These are phyloP conservation scores for Phialophora tarda DNA, from an alignment of 2,329 filamentous ascomycete genomes.

Conservation along the genomic window DNA sequence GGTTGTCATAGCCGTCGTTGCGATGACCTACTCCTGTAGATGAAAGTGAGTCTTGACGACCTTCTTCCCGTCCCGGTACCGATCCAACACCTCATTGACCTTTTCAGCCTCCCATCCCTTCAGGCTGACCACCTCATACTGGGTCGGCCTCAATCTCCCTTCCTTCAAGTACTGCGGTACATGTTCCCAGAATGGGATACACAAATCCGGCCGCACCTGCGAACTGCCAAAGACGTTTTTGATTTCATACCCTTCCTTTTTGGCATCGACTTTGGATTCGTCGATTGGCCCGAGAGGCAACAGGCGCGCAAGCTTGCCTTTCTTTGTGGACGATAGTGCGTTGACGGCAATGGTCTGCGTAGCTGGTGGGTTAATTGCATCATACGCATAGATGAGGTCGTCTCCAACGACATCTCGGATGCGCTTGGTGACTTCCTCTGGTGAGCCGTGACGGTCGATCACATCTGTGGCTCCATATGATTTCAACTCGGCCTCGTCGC, in stretches of 20 bases:
- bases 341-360: conserved; percentile 44
- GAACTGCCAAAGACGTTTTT: conserved; percentile 41
- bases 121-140: conserved; percentile 41
- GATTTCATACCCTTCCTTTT: conserved; percentile 46
- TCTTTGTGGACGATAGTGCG: conserved; percentile 46
- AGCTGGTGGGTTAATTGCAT: conserved; percentile 42
- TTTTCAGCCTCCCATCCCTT: conserved; percentile 45
- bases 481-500: conserved; percentile 44
- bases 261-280: conserved; percentile 41
- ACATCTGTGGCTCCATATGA: conserved; percentile 50
- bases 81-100: conserved; percentile 49
- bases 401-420: conserved; percentile 49
- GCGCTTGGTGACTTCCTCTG: conserved; percentile 42
- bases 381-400: conserved; percentile 49
- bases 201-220: conserved; percentile 41
- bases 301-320: conserved; percentile 44
- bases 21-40: not conserved
- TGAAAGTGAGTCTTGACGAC: conserved; percentile 42
- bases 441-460: conserved; percentile 47
- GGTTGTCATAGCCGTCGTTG: not conserved
- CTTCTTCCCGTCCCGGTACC: conserved; percentile 46
- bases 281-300: conserved; percentile 36
- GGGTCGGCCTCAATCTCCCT: conserved; percentile 40
- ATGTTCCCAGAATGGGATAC: conserved; percentile 25
- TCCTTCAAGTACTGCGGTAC: conserved; percentile 32